These are phyloP conservation scores for Wallacemonas sp. DNA, from an alignment of 208 protist genomes.

Conservation along the genomic window DNA sequence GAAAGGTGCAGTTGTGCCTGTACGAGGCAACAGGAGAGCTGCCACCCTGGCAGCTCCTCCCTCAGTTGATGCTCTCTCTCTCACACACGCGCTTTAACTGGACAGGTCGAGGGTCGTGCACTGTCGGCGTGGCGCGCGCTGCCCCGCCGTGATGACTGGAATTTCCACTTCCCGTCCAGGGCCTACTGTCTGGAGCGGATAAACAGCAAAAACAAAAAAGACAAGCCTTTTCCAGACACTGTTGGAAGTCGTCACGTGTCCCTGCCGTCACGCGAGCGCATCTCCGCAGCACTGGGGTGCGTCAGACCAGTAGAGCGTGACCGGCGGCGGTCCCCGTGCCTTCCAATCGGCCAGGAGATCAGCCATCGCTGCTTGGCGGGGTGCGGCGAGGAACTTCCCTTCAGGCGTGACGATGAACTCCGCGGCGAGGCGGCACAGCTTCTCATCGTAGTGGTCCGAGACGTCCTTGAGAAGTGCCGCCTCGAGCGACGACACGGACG, in stretches of 20 bases:
- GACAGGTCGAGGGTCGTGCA: no score
- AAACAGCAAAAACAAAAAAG: constrained; percentile 10
- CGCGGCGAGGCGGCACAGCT: constrained; percentile 45
- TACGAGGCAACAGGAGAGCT: no score
- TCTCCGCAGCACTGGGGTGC: neutral
- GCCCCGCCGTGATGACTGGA: no score
- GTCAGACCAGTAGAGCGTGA: constrained; percentile 46
- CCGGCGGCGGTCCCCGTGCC: constrained; percentile 33
- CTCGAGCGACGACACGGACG: constrained; percentile 13
- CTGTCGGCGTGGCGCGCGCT: no score
- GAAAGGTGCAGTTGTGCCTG: no score
- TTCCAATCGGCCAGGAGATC: constrained; percentile 57
- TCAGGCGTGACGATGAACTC: constrained; percentile 64
- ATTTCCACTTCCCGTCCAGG: no score
- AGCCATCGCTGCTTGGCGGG: constrained; percentile 54
- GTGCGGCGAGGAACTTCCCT: constrained; percentile 52
- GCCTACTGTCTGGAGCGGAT: no score
- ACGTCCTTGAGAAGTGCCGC: constrained; percentile 47
- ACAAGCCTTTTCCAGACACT: neutral
- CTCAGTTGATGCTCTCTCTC: no score
- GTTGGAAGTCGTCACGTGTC: neutral
- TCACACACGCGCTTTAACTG: no score
- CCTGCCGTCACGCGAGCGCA: no score
- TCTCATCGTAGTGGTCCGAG: constrained; percentile 66
- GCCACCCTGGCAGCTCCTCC: no score